Base-by-base conservation (phyloP, 169 alveolate species). In the Plasmodium berghei region DNA sequence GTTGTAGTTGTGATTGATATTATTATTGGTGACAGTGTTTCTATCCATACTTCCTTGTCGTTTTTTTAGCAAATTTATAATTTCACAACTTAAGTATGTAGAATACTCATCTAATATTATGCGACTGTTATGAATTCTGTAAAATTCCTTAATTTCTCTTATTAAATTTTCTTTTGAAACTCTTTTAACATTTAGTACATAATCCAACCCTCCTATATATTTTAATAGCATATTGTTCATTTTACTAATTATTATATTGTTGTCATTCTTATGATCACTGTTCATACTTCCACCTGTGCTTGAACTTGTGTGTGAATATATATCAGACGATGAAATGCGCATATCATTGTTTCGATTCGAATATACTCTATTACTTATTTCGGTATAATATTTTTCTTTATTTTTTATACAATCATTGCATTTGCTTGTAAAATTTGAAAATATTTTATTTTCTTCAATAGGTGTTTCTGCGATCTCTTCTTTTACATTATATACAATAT, bases 71-170 rank as follows among this genome's bases (percentile, higher is more conserved):
- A 40, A 61, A 71, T 59, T 55, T 22, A 86, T 71, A 24, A 52
- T 72, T 58, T 86, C 87, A 52, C 61, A 20, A 48, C 58, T 86
- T 86, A 86, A 49, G 52, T 48, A 71, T 49, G 28, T 59, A 14
- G 91, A 69, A 66, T 86, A 86, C 10, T 70, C 87, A 55, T 63
- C 40, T 58, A 86, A 49, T 61, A 34, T 70, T 14, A 86, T 72
- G 42, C 42, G 61, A 34, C 62, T 86, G 54, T 86, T 86, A 48
- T 86, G 91, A 1, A 86, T 63, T 54, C 26, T 86, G 61, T 70
- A 86, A 61, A 86, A 86, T 28, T 86, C 62, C n/a, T 86, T 86
- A 58, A 86, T 86, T 71, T 86, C 87, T 54, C 61, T 69, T 3
- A 86, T 71, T 71, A 86, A 66, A 4, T 70, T 5, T 42, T 64